phyloP scores from a whole-genome alignment of 306 rosid species.

The Acacia confusa region DNA sequence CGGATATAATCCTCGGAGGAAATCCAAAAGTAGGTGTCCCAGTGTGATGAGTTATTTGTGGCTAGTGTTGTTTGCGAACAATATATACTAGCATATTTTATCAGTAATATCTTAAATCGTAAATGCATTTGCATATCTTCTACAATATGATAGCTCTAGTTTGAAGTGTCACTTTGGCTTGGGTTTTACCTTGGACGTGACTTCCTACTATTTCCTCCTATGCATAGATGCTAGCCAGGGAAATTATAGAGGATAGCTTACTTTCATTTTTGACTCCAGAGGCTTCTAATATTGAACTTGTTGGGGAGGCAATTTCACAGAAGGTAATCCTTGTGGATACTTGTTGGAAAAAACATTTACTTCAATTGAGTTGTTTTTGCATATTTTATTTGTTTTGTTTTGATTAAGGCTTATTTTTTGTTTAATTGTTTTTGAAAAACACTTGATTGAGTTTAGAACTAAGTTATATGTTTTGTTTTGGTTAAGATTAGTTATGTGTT shows the following conservation, averaged over 20 bases:
- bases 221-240: slow-evolving; percentile 89
- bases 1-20: slow-evolving; percentile 97
- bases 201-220: slow-evolving; percentile 25
- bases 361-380: not conserved
- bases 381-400: not conserved
- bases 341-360: not conserved
- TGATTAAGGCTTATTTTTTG: not conserved
- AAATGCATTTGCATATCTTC: slow-evolving; percentile 26
- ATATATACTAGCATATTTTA: slow-evolving; percentile 7
- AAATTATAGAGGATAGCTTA: slow-evolving; percentile 80
- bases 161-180: slow-evolving; percentile 31
- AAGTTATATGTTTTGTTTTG: not conserved
- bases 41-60: slow-evolving; percentile 29
- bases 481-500: not conserved
- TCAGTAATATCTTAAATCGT: not conserved
- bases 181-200: slow-evolving; percentile 26
- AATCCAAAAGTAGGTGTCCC: slow-evolving; percentile 82
- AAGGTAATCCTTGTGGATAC: slow-evolving; percentile 50
- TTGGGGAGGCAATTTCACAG: slow-evolving; percentile 56
- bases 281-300: slow-evolving; percentile 63
- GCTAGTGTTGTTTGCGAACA: slow-evolving; percentile 14
- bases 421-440: not conserved
- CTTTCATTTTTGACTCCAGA: slow-evolving; percentile 70
- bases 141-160: slow-evolving; percentile 16
- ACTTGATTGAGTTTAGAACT: not conserved